Base-by-base conservation (phyloP, 2,329 filamentous ascomycete genomes). In the Sclerotinia spermophila region DNA sequence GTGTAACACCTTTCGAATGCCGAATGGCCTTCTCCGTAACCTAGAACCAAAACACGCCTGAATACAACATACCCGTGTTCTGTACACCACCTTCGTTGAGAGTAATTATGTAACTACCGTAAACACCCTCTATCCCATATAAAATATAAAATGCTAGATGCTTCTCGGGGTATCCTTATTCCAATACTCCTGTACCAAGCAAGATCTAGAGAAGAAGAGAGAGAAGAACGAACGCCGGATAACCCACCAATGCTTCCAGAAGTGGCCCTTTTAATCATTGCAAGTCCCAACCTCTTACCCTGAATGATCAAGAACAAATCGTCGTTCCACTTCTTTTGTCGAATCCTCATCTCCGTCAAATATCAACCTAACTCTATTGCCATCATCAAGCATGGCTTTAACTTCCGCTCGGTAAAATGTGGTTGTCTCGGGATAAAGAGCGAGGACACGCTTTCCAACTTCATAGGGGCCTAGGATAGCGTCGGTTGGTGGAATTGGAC, bases 391-490 rank as follows among this genome's bases (percentile, higher is more conserved):
- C 83, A 87, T 89, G 48, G 89, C 89, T 81, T 92, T 91, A 13
- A 95, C 92, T 75, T 94, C 91, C 1, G 92, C 92, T 78, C 92
- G 90, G 79, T 96, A 96, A 76, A 96, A 95, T 0, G 92, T 94
- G 1, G 92, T 94, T 1, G 92, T 95, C 76, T 93, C 90, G 0
- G 92, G 92, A 77, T 96, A 96, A 71, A 93, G 83, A 0, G 92
- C 92, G 71, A 95, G 83, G 13, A 95, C 92, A 60, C 89, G 87
- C 78, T 90, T 92, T 59, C 91, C 90, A 53, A 86, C 81, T 11
- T 84, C 77, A 74, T 86, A 88, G 48, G 91, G 87, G 71, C 91
- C 86, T 55, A 91, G 84, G 5, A 85, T 81, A 24, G 90, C 82
- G 3, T 81, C 87, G 74, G 79, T 83, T 78, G 86, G 84, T 2